phyloP scores from a whole-genome alignment of 345 rosid species.

The Durio zibethinus region DNA sequence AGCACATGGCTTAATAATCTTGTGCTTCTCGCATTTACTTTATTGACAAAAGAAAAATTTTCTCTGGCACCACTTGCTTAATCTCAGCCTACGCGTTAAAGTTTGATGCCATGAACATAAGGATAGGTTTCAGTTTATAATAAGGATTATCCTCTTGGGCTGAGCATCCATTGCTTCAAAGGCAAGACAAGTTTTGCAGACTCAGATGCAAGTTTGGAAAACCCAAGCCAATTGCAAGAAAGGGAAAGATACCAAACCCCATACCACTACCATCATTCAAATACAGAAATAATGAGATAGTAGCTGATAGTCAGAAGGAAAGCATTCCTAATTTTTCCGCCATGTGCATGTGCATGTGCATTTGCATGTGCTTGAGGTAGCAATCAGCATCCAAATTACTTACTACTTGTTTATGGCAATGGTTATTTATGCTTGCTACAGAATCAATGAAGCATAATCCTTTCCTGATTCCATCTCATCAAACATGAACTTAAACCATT shows the following conservation, averaged over 20 bases:
- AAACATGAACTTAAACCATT: not conserved
- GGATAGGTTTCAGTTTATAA: not conserved
- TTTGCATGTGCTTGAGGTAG: not conserved
- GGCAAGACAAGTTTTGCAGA: constrained; percentile 6
- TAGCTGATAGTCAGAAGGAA: not conserved
- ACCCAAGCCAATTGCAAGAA: constrained; percentile 12
- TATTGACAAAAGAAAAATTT: not conserved
- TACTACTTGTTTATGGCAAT: not conserved
- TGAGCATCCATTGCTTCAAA: constrained; percentile 16
- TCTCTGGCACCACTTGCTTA: not conserved
- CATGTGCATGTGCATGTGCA: no score
- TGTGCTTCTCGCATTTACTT: not conserved
- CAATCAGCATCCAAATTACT: not conserved
- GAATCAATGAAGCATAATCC: not conserved
- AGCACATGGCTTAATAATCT: not conserved
- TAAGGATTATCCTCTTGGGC: constrained; percentile 5
- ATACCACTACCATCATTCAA: not conserved
- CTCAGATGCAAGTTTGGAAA: not conserved
- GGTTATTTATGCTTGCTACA: not conserved
- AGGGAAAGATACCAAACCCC: constrained; percentile 17
- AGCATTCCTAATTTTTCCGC: not conserved
- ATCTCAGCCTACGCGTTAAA: not conserved
- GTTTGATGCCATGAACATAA: not conserved
- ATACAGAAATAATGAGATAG: not conserved
- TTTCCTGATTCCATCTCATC: not conserved